Conservation (phyloP, 345 rosid genomes). For the Aurinia saxatilis region DNA sequence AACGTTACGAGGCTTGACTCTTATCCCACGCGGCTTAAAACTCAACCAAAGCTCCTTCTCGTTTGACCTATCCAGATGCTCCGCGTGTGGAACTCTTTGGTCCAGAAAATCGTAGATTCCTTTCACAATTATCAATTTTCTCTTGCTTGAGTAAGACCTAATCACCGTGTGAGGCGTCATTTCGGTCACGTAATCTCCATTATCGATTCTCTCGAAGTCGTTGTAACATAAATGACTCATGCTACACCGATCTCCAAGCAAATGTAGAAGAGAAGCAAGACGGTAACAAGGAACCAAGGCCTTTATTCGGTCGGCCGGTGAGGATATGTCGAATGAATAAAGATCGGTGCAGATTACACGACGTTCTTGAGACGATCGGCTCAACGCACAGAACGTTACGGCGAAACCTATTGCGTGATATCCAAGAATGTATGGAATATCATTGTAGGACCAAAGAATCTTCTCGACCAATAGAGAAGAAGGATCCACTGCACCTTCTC, state of each 20-base stretch:
- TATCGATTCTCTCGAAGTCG: conserved; percentile 64
- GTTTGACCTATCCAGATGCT: conserved; percentile 36
- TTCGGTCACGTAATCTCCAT: conserved; percentile 39
- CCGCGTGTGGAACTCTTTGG: conserved; percentile 81
- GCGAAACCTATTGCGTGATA: conserved; percentile 69
- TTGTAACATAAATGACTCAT: conserved; percentile 40
- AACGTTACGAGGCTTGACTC: conserved; percentile 46
- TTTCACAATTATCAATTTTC: conserved; percentile 66
- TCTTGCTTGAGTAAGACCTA: conserved; percentile 45
- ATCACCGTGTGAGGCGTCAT: conserved; percentile 68
- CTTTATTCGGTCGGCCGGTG: conserved; percentile 55
- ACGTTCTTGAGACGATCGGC: conserved; percentile 51
- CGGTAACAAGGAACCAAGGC: conserved; percentile 85
- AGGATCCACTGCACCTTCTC: conserved; percentile 61
- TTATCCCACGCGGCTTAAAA: conserved; percentile 76
- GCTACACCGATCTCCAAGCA: conserved; percentile 62
- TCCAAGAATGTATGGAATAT: conserved; percentile 80
- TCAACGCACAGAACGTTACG: conserved; percentile 79
- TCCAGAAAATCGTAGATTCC: conserved; percentile 71
- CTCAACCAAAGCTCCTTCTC: conserved; percentile 58
- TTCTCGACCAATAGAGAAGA: conserved; percentile 62
- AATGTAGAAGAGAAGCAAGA: conserved; percentile 60
- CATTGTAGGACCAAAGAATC: conserved; percentile 77
- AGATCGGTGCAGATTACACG: conserved; percentile 66
- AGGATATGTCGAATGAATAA: conserved; percentile 56